Evolutionary conservation across 768 basidiomycete species (phyloP).

Genomic region (Myochromella boudieri): DNA sequence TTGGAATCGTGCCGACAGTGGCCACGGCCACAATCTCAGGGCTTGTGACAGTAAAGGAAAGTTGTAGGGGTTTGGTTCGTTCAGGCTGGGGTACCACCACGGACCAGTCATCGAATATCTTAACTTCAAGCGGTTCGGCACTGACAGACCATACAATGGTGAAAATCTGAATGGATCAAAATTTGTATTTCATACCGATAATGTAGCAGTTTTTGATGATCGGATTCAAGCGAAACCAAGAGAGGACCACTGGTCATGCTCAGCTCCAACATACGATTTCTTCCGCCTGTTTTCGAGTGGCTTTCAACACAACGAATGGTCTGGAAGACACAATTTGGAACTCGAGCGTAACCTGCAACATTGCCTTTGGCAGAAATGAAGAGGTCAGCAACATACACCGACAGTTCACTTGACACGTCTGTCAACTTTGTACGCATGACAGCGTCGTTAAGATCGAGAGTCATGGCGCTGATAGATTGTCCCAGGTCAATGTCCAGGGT

Average conservation of each 20-base stretch:
- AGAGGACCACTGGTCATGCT: slow-evolving; percentile 73
- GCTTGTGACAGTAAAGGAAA: slow-evolving; percentile 77
- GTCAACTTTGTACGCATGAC: slow-evolving; percentile 68
- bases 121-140: slow-evolving; percentile 75
- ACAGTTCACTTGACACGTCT: slow-evolving; percentile 59
- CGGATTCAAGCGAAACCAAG: slow-evolving; percentile 68
- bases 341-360: slow-evolving; percentile 63
- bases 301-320: slow-evolving; percentile 61
- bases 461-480: slow-evolving; percentile 75
- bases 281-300: slow-evolving; percentile 27
- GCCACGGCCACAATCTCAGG: slow-evolving; percentile 64
- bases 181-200: slow-evolving; percentile 58
- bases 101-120: slow-evolving; percentile 84
- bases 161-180: neutral
- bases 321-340: slow-evolving; percentile 74
- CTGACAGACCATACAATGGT: slow-evolving; percentile 32
- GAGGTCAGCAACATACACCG: slow-evolving; percentile 62
- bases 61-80: slow-evolving; percentile 51
- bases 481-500: slow-evolving; percentile 81
- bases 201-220: slow-evolving; percentile 70
- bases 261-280: slow-evolving; percentile 66
- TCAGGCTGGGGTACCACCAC: slow-evolving; percentile 38
- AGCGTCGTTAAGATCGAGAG: slow-evolving; percentile 62
- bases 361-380: slow-evolving; percentile 71
- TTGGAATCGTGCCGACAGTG: slow-evolving; percentile 76